Base-by-base conservation (phyloP, 805 yeast species). In the Ogataea methanolica region DNA sequence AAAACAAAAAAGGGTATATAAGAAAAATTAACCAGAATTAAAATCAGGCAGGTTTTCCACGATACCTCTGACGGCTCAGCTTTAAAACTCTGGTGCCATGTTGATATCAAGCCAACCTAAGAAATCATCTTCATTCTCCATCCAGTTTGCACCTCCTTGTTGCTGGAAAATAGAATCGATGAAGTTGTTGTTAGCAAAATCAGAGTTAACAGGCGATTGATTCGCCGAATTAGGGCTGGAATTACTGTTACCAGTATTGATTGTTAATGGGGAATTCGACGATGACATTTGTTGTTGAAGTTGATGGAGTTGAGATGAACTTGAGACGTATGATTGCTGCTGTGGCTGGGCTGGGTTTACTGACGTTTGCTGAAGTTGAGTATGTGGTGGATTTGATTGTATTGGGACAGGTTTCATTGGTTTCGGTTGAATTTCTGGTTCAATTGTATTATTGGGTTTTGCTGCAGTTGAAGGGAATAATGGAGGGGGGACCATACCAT, bases 81-180 rank as follows among this genome's bases (percentile, higher is more conserved):
- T 15, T 65, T 52, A 79, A 58, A 80, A 80, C 50, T 78, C 83
- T 0, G 83, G 83, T 4, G 79, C 81, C 84, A 78, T 79, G 58
- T 85, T 85, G 63, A 82, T 81, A 62, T 88, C 96, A 71, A 91
- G 86, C 96, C 96, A 91, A 12, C 97, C 97, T 41, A 91, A 70
- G 59, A 91, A 85, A 62, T 91, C 97, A 60, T 91, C 97, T 41
- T 75, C 77, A 44, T 82, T 88, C 60, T 88, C 90, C 61, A 83
- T 76, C 96, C 96, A 88, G 31, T 89, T 91, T 33, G 83, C 80
- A 26, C 90, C 85, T 56, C 87, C 94, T 63, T 85, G 89, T 61
- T 85, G 89, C 61, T 85, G 89, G 66, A 86, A 81, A 55, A 86
- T 85, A 17, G 73, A 73, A 56, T 84, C 71, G 26, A 68, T 65